phyloP scores from a whole-genome alignment of 352 stramenopile species.

The Phytophthora europaea region DNA sequence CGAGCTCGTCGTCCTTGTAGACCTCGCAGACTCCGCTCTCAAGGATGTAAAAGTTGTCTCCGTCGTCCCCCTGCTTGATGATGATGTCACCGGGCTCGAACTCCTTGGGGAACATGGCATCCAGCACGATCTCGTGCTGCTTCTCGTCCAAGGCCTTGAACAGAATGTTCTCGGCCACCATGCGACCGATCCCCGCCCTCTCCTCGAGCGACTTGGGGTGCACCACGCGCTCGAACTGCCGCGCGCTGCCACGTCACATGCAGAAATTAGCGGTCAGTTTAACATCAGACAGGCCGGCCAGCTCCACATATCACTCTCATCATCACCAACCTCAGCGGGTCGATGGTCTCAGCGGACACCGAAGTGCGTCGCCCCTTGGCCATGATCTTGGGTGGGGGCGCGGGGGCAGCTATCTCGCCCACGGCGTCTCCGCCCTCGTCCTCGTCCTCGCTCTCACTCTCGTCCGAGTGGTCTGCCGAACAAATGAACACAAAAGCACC shows the following conservation, averaged over 20 bases:
- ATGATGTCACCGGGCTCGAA: conserved; percentile 84
- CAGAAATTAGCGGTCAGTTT: conserved; percentile 20
- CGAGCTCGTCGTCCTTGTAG: conserved; percentile 90
- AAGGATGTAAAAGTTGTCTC: conserved; percentile 97
- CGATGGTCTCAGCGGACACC: conserved; percentile 90
- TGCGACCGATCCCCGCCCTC: conserved; percentile 76
- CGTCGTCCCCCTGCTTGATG: conserved; percentile 92
- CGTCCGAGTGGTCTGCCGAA: conserved; percentile 81
- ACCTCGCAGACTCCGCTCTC: conserved; percentile 93
- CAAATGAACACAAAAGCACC: conserved; percentile 3
- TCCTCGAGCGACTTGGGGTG: conserved; percentile 89
- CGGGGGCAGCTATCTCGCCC: conserved; percentile 82
- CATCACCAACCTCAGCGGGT: conserved; percentile 67
- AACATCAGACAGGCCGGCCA: conserved; percentile 21
- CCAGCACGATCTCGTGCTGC: conserved; percentile 87
- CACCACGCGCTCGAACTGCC: conserved; percentile 85
- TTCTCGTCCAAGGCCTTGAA: conserved; percentile 93
- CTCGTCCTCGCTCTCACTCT: conserved; percentile 90
- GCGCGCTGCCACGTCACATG: conserved; percentile 53
- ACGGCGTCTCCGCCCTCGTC: conserved; percentile 83
- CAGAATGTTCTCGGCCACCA: conserved; percentile 91
- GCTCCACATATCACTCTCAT: background rate
- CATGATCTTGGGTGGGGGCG: conserved; percentile 65
- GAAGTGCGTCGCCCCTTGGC: conserved; percentile 89
- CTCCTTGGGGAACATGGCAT: conserved; percentile 90